Conservation (phyloP, 352 stramenopile genomes). For the Thalassiosira delicatula region DNA sequence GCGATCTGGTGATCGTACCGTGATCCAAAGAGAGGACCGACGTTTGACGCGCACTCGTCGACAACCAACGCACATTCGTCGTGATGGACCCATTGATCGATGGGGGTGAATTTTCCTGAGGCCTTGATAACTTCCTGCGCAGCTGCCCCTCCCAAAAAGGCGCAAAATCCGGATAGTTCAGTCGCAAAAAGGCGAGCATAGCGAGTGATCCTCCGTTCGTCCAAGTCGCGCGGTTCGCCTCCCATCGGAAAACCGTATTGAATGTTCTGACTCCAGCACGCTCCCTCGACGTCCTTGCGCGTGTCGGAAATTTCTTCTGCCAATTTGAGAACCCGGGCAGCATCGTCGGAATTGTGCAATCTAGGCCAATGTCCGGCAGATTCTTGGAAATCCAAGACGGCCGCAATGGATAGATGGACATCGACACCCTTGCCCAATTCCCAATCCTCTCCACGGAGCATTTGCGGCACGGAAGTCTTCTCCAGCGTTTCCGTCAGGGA, state of each 20-base stretch:
- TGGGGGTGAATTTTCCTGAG: constrained; percentile 98
- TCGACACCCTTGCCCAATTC: constrained; percentile 68
- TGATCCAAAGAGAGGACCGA: constrained; percentile 62
- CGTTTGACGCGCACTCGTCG: constrained; percentile 87
- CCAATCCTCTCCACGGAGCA: constrained; percentile 72
- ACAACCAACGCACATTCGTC: no score
- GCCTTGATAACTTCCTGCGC: constrained; percentile 98
- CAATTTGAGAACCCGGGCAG: constrained; percentile 48
- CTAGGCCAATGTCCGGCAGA: constrained; percentile 45
- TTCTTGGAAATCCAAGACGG: constrained; percentile 63
- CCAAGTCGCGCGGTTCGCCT: constrained; percentile 65
- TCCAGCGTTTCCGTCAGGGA: constrained; percentile 64
- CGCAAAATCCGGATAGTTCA: constrained; percentile 83
- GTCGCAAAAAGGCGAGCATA: constrained; percentile 66
- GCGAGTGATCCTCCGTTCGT: constrained; percentile 50
- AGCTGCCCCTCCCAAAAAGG: constrained; percentile 96
- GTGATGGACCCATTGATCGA: constrained; percentile 99
- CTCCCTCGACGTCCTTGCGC: constrained; percentile 45
- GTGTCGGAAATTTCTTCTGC: constrained; percentile 53
- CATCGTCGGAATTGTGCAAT: constrained; percentile 64
- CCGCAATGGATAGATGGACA: constrained; percentile 63
- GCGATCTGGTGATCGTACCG: constrained; percentile 83
- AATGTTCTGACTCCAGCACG: constrained; percentile 66
- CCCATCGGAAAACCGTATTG: constrained; percentile 67
- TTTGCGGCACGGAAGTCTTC: constrained; percentile 63